A percentile compares a stretch with the other conserved stretches of the same genome.
Conservation (phyloP, 2,329 filamentous ascomycete genomes). For the Neofusicoccum umdonicola region DNA sequence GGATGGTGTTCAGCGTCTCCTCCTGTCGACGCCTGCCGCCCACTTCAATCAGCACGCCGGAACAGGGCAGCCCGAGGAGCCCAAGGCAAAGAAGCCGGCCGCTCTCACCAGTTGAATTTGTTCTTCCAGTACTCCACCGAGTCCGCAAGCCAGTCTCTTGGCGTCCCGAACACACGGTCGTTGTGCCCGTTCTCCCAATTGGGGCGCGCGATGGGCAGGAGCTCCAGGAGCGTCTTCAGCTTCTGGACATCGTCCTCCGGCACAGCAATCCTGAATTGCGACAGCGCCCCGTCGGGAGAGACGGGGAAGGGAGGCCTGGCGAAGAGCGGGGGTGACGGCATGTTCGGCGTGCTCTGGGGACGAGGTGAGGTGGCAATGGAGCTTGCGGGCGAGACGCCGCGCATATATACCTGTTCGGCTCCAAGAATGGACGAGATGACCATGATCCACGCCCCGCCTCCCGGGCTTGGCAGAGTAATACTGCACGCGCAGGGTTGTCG, state of each 20-base stretch:
- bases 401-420: too few species aligned
- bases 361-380: not conserved
- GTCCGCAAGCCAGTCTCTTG: constrained; percentile 29
- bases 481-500: too few species aligned
- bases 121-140: constrained; percentile 31
- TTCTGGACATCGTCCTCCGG: constrained; percentile 29
- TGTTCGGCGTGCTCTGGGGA: not conserved
- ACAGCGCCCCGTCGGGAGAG: not conserved
- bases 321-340: not conserved
- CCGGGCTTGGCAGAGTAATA: too few species aligned
- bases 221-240: constrained; percentile 28
- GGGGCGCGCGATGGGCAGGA: constrained; percentile 32
- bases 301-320: not conserved
- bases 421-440: too few species aligned
- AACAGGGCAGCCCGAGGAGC: not conserved
- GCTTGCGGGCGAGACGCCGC: not conserved
- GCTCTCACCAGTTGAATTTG: constrained; percentile 32
- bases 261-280: not conserved
- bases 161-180: constrained; percentile 29
- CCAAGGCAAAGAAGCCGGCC: not conserved
- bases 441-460: too few species aligned
- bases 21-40: constrained; percentile 37
- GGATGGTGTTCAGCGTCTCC: constrained; percentile 48
- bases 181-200: constrained; percentile 27
- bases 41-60: not conserved